These are phyloP conservation scores for Claviceps quebecensis DNA, from an alignment of 2,329 filamentous ascomycete species.

Conservation along the genomic window DNA sequence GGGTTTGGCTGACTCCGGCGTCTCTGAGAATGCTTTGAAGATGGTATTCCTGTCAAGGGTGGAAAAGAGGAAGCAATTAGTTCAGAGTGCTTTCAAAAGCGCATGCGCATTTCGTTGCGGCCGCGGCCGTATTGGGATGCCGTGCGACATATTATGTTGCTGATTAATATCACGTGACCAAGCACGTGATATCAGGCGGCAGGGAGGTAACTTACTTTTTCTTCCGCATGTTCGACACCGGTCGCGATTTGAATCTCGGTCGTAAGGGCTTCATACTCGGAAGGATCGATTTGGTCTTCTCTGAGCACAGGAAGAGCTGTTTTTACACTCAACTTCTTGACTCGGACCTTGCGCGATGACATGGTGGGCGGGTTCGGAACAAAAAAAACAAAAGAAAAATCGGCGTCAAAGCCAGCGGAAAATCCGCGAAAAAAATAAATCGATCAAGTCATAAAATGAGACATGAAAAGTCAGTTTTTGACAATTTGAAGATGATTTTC, in stretches of 20 bases:
- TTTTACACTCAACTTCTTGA: constrained; percentile 87
- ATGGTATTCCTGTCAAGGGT: constrained; percentile 71
- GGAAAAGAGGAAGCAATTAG: neutral
- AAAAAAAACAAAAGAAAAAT: constrained; percentile 10
- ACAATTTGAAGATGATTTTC: constrained; percentile 34
- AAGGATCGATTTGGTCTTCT: constrained; percentile 80
- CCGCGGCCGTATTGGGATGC: neutral
- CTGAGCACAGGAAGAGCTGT: constrained; percentile 74
- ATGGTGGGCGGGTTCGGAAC: constrained; percentile 30
- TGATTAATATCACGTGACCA: constrained; percentile 27
- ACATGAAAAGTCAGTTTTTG: constrained; percentile 41
- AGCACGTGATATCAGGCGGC: constrained; percentile 34
- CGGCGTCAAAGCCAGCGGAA: constrained; percentile 35
- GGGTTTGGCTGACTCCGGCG: constrained; percentile 39
- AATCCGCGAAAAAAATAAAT: constrained; percentile 51
- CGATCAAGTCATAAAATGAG: constrained; percentile 46
- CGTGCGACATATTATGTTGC: neutral
- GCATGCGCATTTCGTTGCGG: neutral
- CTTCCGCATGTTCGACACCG: constrained; percentile 91
- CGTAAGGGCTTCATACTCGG: constrained; percentile 73
- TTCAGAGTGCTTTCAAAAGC: neutral
- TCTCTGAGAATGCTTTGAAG: constrained; percentile 64
- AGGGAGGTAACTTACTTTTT: constrained; percentile 66
- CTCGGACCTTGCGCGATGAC: constrained; percentile 57
- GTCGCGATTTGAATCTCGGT: constrained; percentile 80